phyloP scores from a whole-genome alignment of 345 rosid genomes.

The Arabidopsis arenosa region DNA sequence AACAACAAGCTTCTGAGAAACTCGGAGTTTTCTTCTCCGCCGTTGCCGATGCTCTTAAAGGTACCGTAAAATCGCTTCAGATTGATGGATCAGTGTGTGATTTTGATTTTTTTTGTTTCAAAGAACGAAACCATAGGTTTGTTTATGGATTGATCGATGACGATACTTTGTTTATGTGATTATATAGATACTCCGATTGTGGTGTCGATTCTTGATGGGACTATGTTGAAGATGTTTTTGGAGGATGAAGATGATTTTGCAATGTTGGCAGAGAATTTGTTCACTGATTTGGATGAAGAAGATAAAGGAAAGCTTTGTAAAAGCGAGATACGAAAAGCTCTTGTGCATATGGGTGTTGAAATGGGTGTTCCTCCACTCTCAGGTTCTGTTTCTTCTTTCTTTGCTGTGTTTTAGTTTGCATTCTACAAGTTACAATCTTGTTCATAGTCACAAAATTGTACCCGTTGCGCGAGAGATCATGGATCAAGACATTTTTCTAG shows the following conservation, averaged over 20 bases:
- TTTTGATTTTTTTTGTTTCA: no score
- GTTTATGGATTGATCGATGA: conserved; percentile 3
- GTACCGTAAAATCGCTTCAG: conserved; percentile 39
- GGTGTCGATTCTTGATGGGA: conserved; percentile 73
- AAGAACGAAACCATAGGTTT: not conserved
- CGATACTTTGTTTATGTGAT: not conserved
- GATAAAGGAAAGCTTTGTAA: conserved; percentile 85
- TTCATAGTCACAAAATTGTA: not conserved
- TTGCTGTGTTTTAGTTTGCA: conserved; percentile 10
- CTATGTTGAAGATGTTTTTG: conserved; percentile 55
- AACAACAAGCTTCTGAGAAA: conserved; percentile 50
- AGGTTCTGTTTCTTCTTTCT: conserved; percentile 49
- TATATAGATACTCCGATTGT: conserved; percentile 66
- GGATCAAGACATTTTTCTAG: not conserved
- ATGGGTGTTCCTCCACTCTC: conserved; percentile 89
- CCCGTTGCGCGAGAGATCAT: not conserved
- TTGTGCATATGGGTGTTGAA: conserved; percentile 76
- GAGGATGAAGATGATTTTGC: conserved; percentile 98
- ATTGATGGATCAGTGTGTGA: not conserved
- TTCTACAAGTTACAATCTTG: not conserved
- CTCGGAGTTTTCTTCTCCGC: conserved; percentile 57
- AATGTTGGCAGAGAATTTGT: conserved; percentile 86
- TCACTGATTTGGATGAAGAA: conserved; percentile 80
- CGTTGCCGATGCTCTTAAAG: conserved; percentile 68
- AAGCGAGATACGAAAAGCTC: conserved; percentile 62